Evolutionary conservation across 176 grass and related monocot species (phyloP).

Genomic region (Luzula sylvatica): DNA sequence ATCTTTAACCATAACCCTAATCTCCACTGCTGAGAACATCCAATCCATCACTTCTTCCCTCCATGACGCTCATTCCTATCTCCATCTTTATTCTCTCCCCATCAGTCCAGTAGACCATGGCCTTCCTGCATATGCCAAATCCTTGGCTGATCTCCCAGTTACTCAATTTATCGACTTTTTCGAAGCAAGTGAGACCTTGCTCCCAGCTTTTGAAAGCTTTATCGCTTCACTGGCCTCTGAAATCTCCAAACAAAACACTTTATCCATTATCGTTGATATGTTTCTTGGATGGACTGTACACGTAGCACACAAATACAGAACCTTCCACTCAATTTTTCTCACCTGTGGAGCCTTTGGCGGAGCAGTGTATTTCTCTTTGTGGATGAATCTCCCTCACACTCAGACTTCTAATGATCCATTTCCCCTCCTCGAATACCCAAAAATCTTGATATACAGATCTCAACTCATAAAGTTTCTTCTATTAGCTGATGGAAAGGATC

Average conservation of each 20-base stretch:
- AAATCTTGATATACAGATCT: constrained; percentile 9
- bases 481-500: background rate
- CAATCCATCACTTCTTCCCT: background rate
- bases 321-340: constrained; percentile 11
- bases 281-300: constrained; percentile 13
- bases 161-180: background rate
- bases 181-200: background rate
- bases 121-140: constrained; percentile 26
- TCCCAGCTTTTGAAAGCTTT: too few relatives aligned
- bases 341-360: background rate
- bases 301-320: background rate
- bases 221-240: background rate
- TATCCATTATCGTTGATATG: constrained; percentile 15
- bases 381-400: constrained; percentile 5
- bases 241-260: background rate
- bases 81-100: constrained; percentile 33
- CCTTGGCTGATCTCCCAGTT: background rate
- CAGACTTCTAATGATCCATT: background rate
- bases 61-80: background rate
- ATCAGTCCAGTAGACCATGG: constrained; percentile 37
- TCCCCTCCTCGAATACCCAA: constrained; percentile 11
- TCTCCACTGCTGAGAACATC: background rate
- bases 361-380: background rate
- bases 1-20: background rate
- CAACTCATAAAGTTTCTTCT: constrained; percentile 5